Percentiles rank a stretch among this genome's conserved stretches.
phyloP scores from a whole-genome alignment of 495 filamentous ascomycete genomes.

The Rhypophila decipiens region DNA sequence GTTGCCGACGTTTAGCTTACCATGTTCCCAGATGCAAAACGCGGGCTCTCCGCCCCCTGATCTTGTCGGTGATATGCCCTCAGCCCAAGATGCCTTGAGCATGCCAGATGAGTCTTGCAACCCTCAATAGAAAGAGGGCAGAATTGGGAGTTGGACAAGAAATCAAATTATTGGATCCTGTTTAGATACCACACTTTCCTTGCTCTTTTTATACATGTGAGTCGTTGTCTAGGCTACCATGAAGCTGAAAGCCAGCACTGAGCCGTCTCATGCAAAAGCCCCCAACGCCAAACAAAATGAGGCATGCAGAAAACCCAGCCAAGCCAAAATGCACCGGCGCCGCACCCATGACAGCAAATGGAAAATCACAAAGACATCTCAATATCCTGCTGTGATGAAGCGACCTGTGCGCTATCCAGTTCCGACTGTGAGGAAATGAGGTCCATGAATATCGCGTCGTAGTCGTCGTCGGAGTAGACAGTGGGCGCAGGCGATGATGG shows the following conservation, averaged over 20 bases:
- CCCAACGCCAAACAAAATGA: no score
- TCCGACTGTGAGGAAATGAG: conserved; percentile 11
- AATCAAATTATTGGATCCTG: not conserved
- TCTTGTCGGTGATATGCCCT: conserved; percentile 80
- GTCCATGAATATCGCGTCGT: conserved; percentile 55
- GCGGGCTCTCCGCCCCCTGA: conserved; percentile 84
- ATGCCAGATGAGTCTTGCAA: conserved; percentile 67
- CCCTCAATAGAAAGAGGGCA: conserved; percentile 49
- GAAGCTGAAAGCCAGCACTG: no score
- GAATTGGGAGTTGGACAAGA: not conserved
- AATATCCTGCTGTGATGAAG: conserved; percentile 14
- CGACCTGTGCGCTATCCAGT: not conserved
- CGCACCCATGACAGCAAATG: not conserved
- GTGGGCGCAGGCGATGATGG: conserved; percentile 5
- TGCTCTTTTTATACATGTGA: not conserved
- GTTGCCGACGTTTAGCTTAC: conserved; percentile 4
- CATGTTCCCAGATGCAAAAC: conserved; percentile 72
- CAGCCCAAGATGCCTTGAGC: conserved; percentile 63
- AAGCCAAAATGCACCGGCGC: not conserved
- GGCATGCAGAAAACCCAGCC: not conserved
- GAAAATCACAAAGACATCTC: conserved; percentile 23
- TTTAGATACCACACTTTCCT: conserved; percentile 9
- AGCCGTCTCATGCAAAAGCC: no score
- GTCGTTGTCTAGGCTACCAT: not conserved
- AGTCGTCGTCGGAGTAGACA: conserved; percentile 49